Base-by-base conservation (phyloP, 208 protist species). In the Wallacemonas sp. region DNA sequence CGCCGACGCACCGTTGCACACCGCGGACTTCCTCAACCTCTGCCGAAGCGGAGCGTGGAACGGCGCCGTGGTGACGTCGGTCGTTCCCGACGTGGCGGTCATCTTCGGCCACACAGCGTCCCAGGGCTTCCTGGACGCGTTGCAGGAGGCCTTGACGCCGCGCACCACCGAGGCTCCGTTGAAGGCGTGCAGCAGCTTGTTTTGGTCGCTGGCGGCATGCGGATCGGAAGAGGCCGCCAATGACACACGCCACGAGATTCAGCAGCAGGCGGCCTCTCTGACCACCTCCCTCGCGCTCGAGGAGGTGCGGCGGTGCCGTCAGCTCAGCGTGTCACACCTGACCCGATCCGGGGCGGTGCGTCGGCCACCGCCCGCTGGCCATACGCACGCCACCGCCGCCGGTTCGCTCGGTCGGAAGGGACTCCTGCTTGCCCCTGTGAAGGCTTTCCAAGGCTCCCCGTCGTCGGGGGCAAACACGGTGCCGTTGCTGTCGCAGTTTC, bases 21-120 rank as follows among this genome's bases (percentile, higher is more conserved):
- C 82, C 10, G 80, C 59, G 17, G 76, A 90, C 45, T 73, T 92
- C 21, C 32, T 85, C n/a, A 92, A 89, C 42, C 68, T 94, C 6
- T 83, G 76, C 57, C 82, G 85, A 1, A 77, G 68, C 36, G 74
- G 85, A 68, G 72, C 86, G 27, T 94, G 78, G 61, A 80, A 87
- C 39, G 85, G 88, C 15, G 78, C 75, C 17, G 76, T 82, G n/a
- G 85, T 78, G 1, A 82, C 76, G 0, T 75, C 85, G 10, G 74
- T 91, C 9, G 63, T 94, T 3, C 83, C 85, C 0, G 88, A 89
- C 3, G 76, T 78, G 29, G 78, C 81, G 10, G 61, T 90, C 10
- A 79, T 89, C 38, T 90, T 94, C 46, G 78, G 82, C 30, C 81
- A 84, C 36, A 50, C 68, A 32, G 24, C 70, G 13, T 66, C 66